Percentiles rank a stretch among this genome's conserved stretches.
Evolutionary conservation across 176 grass and related monocot genomes (phyloP).

Genomic region (Rhynchospora pubera): DNA sequence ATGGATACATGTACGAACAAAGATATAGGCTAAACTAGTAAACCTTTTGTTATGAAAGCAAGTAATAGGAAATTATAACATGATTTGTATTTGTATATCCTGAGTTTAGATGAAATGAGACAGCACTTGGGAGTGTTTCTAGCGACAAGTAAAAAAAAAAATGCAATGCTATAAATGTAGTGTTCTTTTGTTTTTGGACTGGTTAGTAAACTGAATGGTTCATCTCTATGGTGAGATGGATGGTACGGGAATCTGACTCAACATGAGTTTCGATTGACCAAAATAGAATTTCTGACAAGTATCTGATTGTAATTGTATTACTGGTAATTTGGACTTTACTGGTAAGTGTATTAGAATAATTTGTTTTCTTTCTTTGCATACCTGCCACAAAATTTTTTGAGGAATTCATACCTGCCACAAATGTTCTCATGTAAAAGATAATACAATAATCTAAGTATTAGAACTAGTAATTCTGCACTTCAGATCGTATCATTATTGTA

Average conservation of each 20-base stretch:
- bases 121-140: not conserved
- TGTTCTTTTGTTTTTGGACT: not conserved
- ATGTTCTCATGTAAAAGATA: too few relatives aligned
- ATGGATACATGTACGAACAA: not conserved
- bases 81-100: not conserved
- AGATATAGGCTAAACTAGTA: not conserved
- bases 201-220: not conserved
- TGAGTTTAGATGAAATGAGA: not conserved
- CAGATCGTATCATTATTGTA: too few relatives aligned
- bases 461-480: too few relatives aligned
- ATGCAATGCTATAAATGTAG: not conserved
- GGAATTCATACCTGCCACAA: too few relatives aligned
- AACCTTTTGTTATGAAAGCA: not conserved
- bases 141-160: not conserved
- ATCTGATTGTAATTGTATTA: too few relatives aligned
- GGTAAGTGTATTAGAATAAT: too few relatives aligned
- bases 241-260: not conserved
- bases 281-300: not conserved
- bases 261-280: not conserved
- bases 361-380: too few relatives aligned
- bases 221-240: not conserved
- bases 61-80: not conserved
- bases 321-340: too few relatives aligned
- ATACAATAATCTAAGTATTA: too few relatives aligned
- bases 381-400: too few relatives aligned